phyloP scores from a whole-genome alignment of 1,139 yeast genomes.

The Geotrichum klebahnii region DNA sequence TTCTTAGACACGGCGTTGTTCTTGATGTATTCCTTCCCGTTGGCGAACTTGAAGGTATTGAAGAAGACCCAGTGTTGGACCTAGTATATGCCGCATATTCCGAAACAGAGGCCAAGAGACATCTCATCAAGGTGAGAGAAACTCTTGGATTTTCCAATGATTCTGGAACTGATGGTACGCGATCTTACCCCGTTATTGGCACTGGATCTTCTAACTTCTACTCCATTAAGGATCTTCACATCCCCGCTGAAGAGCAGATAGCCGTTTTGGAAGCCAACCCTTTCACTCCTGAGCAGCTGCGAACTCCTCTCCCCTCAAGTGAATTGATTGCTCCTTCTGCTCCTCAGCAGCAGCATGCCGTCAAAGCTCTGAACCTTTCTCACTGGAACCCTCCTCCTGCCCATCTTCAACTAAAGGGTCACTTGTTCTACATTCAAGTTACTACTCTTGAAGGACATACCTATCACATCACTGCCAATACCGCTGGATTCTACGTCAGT shows the following conservation, averaged over 20 bases:
- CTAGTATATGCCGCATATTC: constrained; percentile 47
- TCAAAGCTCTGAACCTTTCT: constrained; percentile 47
- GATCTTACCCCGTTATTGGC: constrained; percentile 29
- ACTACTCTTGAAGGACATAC: constrained; percentile 79
- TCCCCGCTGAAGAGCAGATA: constrained; percentile 24
- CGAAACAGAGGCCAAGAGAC: constrained; percentile 46
- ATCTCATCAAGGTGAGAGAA: constrained; percentile 47
- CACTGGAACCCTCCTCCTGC: constrained; percentile 88
- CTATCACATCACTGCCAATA: constrained; percentile 70
- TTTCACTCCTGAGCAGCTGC: constrained; percentile 15
- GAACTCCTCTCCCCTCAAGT: constrained; percentile 14
- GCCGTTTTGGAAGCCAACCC: constrained; percentile 12
- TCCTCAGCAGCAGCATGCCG: constrained; percentile 11
- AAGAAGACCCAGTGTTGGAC: constrained; percentile 35
- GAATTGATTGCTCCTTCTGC: constrained; percentile 15
- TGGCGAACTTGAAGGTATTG: constrained; percentile 31
- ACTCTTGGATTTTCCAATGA: constrained; percentile 42
- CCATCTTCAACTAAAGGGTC: constrained; percentile 60
- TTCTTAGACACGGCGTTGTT: constrained; percentile 43
- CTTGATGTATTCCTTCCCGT: constrained; percentile 37
- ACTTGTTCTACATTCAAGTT: constrained; percentile 67
- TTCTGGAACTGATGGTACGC: constrained; percentile 34
- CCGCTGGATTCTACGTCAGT: constrained; percentile 75
- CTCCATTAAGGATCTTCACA: constrained; percentile 33
- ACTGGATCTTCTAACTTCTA: constrained; percentile 45